phyloP scores from a whole-genome alignment of 1,139 yeast species.

The Komagataea norvegica region DNA sequence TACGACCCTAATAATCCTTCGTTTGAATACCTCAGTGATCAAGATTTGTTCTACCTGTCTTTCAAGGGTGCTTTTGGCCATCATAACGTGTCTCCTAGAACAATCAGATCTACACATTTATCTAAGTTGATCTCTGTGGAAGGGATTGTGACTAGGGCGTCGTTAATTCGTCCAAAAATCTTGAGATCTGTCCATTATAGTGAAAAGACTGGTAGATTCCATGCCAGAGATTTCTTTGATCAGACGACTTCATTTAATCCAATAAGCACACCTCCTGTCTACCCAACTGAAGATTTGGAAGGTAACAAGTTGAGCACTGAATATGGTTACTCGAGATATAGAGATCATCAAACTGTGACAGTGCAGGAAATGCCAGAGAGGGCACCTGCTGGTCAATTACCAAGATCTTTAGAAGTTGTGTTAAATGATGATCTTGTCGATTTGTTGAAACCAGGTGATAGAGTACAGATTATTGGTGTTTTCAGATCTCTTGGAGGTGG shows the following conservation, averaged over 20 bases:
- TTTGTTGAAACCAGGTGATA: conserved; percentile 90
- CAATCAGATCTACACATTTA: conserved; percentile 69
- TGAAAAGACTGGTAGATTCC: conserved; percentile 76
- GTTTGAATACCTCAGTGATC: conserved; percentile 48
- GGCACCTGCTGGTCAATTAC: conserved; percentile 97
- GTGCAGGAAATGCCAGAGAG: conserved; percentile 98
- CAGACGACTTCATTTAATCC: conserved; percentile 73
- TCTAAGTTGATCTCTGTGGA: conserved; percentile 85
- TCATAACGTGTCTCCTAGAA: conserved; percentile 82
- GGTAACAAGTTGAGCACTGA: conserved; percentile 87
- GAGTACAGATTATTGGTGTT: conserved; percentile 92
- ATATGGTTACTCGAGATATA: conserved; percentile 87
- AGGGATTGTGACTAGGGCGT: conserved; percentile 93
- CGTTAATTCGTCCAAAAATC: conserved; percentile 88
- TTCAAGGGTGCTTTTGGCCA: conserved; percentile 92
- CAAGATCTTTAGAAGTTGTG: conserved; percentile 85
- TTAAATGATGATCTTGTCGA: conserved; percentile 95
- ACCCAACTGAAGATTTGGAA: conserved; percentile 90
- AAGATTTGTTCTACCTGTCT: conserved; percentile 68
- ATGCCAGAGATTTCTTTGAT: conserved; percentile 89
- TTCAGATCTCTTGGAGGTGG: conserved; percentile 90
- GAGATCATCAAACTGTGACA: conserved; percentile 90
- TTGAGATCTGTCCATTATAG: conserved; percentile 92
- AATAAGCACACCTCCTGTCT: conserved; percentile 71
- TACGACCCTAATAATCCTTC: conserved; percentile 53